Conservation (phyloP, 331 rosid genomes). For the Quercus lobata region DNA sequence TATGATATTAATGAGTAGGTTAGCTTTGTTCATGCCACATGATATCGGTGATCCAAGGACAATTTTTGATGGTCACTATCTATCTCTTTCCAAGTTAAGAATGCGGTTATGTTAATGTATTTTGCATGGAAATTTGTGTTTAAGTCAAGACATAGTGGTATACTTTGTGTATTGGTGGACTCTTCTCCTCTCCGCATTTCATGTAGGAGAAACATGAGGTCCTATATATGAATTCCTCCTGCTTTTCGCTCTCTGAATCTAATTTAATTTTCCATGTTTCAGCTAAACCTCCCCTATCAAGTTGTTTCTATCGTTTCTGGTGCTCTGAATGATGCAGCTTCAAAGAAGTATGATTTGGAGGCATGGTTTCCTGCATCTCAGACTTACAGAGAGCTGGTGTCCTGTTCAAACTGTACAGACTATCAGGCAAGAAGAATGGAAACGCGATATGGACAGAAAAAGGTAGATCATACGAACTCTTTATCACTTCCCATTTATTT, state of each 20-base stretch:
- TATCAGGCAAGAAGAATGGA: constrained; percentile 87
- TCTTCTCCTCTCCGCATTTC: background rate
- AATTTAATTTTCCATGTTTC: constrained; percentile 16
- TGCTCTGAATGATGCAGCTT: constrained; percentile 97
- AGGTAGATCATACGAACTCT: constrained; percentile 41
- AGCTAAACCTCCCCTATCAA: constrained; percentile 85
- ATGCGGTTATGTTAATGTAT: background rate
- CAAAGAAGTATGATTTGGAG: constrained; percentile 93
- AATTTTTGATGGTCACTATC: background rate
- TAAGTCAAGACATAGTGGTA: background rate
- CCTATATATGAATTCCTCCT: background rate
- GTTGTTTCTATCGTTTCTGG: constrained; percentile 90
- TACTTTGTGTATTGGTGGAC: background rate
- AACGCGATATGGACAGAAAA: constrained; percentile 87
- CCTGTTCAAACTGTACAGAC: constrained; percentile 96
- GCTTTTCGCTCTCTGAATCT: background rate
- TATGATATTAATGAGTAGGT: background rate
- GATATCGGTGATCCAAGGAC: background rate
- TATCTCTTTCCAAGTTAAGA: background rate
- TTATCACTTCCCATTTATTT: background rate
- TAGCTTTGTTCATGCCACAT: background rate
- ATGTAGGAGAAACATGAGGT: background rate
- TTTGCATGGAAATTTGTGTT: background rate
- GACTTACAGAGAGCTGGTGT: constrained; percentile 81
- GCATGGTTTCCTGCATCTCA: constrained; percentile 96